Percentiles rank a stretch among this genome's conserved stretches.
Conservation (phyloP, 164 flowering plant genomes). For the Warburgia ugandensis region DNA sequence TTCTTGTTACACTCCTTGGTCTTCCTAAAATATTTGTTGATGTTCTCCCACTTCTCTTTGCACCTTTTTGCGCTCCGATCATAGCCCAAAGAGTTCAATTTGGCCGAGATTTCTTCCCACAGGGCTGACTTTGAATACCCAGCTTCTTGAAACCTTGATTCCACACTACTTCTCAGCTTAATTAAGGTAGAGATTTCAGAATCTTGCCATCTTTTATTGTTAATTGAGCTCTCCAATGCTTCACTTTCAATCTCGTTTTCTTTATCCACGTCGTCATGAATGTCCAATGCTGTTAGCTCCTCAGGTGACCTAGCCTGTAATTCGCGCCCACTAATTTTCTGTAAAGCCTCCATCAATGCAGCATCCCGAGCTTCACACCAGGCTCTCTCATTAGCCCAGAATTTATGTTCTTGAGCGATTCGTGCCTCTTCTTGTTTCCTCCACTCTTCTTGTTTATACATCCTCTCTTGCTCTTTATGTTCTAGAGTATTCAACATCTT, state of each 20-base stretch:
- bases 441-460: conserved; percentile 71
- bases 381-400: conserved; percentile 70
- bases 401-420: conserved; percentile 50
- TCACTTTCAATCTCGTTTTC: conserved; percentile 26
- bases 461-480: conserved; percentile 62
- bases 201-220: conserved; percentile 33
- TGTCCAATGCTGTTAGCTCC: conserved; percentile 13
- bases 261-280: conserved; percentile 17
- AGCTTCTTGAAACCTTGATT: conserved; percentile 33
- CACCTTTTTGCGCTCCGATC: conserved; percentile 35
- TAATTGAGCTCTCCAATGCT: conserved; percentile 9
- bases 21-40: conserved; percentile 24
- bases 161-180: conserved; percentile 37
- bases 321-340: conserved; percentile 38
- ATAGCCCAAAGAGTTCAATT: conserved; percentile 53
- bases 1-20: conserved; percentile 36
- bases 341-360: conserved; percentile 64
- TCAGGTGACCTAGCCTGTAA: conserved; percentile 18
- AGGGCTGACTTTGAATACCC: conserved; percentile 27
- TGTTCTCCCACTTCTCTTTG: conserved; percentile 57
- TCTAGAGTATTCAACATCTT: conserved; percentile 67
- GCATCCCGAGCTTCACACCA: conserved; percentile 81
- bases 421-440: conserved; percentile 55
- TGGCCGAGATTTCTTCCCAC: conserved; percentile 61
- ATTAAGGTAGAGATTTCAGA: conserved; percentile 44